These are phyloP conservation scores for Hygrocybe coccinea DNA, from an alignment of 768 basidiomycete species.

Conservation along the genomic window DNA sequence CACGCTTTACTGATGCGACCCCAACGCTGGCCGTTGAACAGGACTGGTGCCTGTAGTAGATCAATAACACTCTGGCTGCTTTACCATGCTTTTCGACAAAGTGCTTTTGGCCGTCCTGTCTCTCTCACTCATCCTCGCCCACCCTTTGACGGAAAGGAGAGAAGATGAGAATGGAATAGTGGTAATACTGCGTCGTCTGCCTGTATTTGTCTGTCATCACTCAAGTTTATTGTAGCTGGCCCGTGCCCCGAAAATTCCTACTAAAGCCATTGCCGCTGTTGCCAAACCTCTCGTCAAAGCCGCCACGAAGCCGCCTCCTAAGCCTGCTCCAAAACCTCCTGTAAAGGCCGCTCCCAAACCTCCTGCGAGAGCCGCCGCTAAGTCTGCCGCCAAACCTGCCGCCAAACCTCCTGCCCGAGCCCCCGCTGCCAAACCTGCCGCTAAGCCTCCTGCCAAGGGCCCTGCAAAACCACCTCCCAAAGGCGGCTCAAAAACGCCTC, in stretches of 20 bases:
- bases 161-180: not conserved
- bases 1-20: not conserved
- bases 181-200: not conserved
- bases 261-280: not conserved
- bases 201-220: not conserved
- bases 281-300: not conserved
- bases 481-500: not conserved
- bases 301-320: too few species aligned
- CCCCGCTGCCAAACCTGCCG: not conserved
- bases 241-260: not conserved
- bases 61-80: not conserved
- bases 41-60: not conserved
- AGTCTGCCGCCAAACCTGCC: not conserved
- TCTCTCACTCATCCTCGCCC: not conserved
- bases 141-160: not conserved
- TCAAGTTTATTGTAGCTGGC: not conserved
- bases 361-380: too few species aligned
- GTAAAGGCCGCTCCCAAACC: not conserved
- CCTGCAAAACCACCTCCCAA: not conserved
- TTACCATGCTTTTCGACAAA: slow-evolving; percentile 1
- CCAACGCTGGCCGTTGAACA: slow-evolving; percentile 1
- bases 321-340: not conserved
- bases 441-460: not conserved
- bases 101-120: not conserved
- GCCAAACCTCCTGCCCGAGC: not conserved